Conservation (phyloP, 1,284 basidiomycete species). For the Boletellus deceptivus region DNA sequence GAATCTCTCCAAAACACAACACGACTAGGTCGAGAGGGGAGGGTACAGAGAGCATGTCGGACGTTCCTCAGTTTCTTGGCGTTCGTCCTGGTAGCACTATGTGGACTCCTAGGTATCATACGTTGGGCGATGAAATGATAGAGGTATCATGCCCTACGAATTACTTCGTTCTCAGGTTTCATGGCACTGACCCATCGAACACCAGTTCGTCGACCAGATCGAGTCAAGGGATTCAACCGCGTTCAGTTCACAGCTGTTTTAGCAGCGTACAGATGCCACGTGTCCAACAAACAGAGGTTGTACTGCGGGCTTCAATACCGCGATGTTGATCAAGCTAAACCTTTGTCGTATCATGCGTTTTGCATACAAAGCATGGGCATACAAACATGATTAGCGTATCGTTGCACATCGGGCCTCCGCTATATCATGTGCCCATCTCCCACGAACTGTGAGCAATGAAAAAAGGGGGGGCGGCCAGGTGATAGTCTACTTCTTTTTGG, state of each 20-base stretch:
- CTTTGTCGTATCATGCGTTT: slow-evolving; percentile 12
- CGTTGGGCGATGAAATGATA: slow-evolving; percentile 20
- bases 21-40: slow-evolving; percentile 8
- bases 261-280: too few relatives aligned
- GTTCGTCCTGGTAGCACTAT: slow-evolving; percentile 23
- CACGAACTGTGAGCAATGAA: slow-evolving; percentile 1
- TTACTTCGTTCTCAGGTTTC: too few relatives aligned
- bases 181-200: too few relatives aligned
- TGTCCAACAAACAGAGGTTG: too few relatives aligned
- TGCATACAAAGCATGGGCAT: slow-evolving; percentile 24
- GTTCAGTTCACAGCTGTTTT: too few relatives aligned
- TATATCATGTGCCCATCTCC: background rate
- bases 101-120: slow-evolving; percentile 22
- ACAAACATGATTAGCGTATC: slow-evolving; percentile 18
- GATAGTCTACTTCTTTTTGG: slow-evolving; percentile 69
- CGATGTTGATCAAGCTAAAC: background rate
- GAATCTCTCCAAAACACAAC: slow-evolving; percentile 14
- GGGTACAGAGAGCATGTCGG: slow-evolving; percentile 18
- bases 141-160: too few relatives aligned
- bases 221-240: too few relatives aligned
- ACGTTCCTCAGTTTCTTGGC: slow-evolving; percentile 21
- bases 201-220: too few relatives aligned
- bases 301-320: too few relatives aligned
- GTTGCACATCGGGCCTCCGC: slow-evolving; percentile 5
- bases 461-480: background rate